Evolutionary conservation across 768 basidiomycete species (phyloP).

Genomic region (Russula sp.): DNA sequence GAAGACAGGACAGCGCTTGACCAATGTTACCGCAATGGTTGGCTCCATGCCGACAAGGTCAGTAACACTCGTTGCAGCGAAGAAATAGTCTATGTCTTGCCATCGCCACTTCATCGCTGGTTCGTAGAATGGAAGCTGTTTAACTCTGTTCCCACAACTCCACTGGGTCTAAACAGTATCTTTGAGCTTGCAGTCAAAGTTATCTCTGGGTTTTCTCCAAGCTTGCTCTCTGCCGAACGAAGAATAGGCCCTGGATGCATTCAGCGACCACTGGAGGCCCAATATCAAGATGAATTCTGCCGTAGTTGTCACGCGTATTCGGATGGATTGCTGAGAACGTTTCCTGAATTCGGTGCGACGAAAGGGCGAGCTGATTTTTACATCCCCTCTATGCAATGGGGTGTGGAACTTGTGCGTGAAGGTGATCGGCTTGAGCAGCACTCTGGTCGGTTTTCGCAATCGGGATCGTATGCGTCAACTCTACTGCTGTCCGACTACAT

Average conservation of each 20-base stretch:
- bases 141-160: background rate
- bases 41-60: background rate
- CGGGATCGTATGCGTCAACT: background rate
- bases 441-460: background rate
- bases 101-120: background rate
- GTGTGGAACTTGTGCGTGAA: background rate
- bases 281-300: background rate
- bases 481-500: background rate
- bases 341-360: background rate
- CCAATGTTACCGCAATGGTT: background rate
- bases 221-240: background rate
- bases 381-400: background rate
- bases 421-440: background rate
- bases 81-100: background rate
- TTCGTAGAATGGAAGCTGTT: background rate
- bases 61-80: background rate
- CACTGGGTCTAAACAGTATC: background rate
- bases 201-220: background rate
- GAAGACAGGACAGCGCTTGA: background rate
- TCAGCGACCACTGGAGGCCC: background rate
- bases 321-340: background rate
- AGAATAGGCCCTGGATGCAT: background rate
- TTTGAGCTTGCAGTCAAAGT: background rate
- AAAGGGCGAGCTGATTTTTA: background rate
- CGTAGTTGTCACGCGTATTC: background rate